These are phyloP conservation scores for Tausonia pullulans DNA, from an alignment of 1,284 basidiomycete genomes.

Conservation along the genomic window DNA sequence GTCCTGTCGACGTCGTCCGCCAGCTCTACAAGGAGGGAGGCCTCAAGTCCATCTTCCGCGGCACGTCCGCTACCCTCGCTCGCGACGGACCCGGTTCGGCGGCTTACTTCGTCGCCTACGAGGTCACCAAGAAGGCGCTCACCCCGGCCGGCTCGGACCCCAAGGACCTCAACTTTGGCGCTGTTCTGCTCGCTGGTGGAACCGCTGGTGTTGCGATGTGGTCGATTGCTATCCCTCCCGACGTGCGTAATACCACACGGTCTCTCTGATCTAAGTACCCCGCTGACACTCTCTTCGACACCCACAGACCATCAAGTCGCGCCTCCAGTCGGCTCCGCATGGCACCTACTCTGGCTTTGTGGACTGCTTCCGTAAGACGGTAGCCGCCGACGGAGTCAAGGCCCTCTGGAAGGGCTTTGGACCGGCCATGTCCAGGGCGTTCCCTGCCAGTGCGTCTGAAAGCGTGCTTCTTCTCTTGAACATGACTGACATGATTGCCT, in stretches of 20 bases:
- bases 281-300: conserved; percentile 16
- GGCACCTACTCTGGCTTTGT: conserved; percentile 91
- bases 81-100: conserved; percentile 95
- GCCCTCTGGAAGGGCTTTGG: conserved; percentile 97
- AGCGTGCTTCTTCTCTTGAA: background rate
- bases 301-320: conserved; percentile 79
- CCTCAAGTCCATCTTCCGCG: conserved; percentile 81
- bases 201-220: conserved; percentile 97
- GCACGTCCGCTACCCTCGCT: conserved; percentile 80
- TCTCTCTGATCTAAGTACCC: conserved; percentile 9
- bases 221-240: conserved; percentile 87
- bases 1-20: conserved; percentile 80
- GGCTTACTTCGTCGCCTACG: conserved; percentile 96
- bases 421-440: conserved; percentile 82
- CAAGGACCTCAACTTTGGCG: conserved; percentile 71
- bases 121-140: conserved; percentile 77
- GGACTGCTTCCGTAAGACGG: conserved; percentile 85
- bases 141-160: conserved; percentile 60
- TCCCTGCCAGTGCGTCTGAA: conserved; percentile 45
- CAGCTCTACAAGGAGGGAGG: conserved; percentile 94
- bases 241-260: conserved; percentile 45
- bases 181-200: conserved; percentile 85
- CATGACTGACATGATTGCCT: background rate
- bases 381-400: conserved; percentile 75
- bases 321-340: conserved; percentile 89